Evolutionary conservation across 1,139 yeast species (phyloP).

Genomic region (Saccharomyces pastorianus): DNA sequence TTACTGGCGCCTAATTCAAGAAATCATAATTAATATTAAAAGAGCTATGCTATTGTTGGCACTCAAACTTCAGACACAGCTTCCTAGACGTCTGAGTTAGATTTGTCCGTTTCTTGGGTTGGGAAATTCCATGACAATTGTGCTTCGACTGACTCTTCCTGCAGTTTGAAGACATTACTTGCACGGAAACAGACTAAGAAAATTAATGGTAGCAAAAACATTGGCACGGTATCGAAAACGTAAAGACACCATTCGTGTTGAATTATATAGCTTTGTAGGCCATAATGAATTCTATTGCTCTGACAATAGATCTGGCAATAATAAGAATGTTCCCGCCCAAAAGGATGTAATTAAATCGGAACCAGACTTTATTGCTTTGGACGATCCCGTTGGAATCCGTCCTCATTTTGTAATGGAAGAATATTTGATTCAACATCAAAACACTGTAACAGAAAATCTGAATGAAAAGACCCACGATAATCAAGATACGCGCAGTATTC

Average conservation of each 20-base stretch:
- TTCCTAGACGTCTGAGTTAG: not conserved
- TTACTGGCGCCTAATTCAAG: not conserved
- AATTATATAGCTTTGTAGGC: slow-evolving; percentile 33
- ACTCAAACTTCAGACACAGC: not conserved
- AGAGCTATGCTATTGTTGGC: not conserved
- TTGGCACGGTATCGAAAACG: slow-evolving; percentile 34
- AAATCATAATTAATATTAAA: not conserved
- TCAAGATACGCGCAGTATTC: slow-evolving; percentile 24
- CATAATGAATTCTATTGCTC: slow-evolving; percentile 36
- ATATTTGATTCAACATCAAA: slow-evolving; percentile 26
- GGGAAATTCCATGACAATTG: slow-evolving; percentile 3
- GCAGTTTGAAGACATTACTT: slow-evolving; percentile 11
- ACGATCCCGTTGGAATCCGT: not conserved
- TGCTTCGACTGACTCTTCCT: slow-evolving; percentile 12
- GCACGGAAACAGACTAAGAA: slow-evolving; percentile 4
- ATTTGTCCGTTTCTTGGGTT: too few species aligned
- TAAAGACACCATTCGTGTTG: slow-evolving; percentile 35
- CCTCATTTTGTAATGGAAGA: slow-evolving; percentile 10
- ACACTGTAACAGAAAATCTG: slow-evolving; percentile 36
- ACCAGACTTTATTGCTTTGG: slow-evolving; percentile 13
- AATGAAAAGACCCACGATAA: slow-evolving; percentile 32
- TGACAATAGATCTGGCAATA: slow-evolving; percentile 36
- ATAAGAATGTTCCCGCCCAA: slow-evolving; percentile 32
- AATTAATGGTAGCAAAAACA: slow-evolving; percentile 15
- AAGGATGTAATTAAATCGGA: slow-evolving; percentile 20